phyloP scores from a whole-genome alignment of 2,329 filamentous ascomycete species.

The Nigrograna mackinnonii region DNA sequence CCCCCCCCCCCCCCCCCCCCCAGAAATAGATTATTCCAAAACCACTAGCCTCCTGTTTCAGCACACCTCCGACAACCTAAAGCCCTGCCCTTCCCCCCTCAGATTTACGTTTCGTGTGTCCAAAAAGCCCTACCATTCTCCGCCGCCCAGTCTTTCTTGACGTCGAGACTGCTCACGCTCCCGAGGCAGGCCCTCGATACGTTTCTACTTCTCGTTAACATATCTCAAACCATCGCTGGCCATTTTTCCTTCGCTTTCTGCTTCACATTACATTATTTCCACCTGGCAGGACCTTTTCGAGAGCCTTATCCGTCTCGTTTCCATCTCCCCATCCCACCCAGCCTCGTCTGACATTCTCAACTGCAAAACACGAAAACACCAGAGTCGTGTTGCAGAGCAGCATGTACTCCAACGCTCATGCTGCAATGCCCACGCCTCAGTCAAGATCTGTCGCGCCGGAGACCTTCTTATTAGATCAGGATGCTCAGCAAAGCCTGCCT shows the following conservation, averaged over 20 bases:
- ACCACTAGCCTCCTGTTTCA: slow-evolving; percentile 45
- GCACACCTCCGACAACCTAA: slow-evolving; percentile 43
- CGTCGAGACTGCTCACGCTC: slow-evolving; percentile 36
- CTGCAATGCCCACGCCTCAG: slow-evolving; percentile 86
- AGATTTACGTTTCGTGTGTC: slow-evolving; percentile 42
- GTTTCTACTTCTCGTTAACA: slow-evolving; percentile 39
- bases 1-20: slow-evolving; percentile 25
- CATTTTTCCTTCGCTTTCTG: slow-evolving; percentile 39
- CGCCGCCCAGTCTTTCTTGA: slow-evolving; percentile 34
- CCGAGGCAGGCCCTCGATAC: slow-evolving; percentile 43
- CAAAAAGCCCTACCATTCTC: slow-evolving; percentile 33
- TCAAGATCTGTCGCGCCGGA: slow-evolving; percentile 74
- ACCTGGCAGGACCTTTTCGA: slow-evolving; percentile 41
- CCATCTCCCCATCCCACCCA: slow-evolving; percentile 15
- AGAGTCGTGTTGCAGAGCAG: slow-evolving; percentile 41
- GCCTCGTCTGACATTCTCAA: slow-evolving; percentile 30
- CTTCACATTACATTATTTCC: slow-evolving; percentile 40
- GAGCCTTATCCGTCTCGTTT: slow-evolving; percentile 33
- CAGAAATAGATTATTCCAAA: slow-evolving; percentile 41
- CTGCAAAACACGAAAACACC: slow-evolving; percentile 28
- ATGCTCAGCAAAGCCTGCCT: slow-evolving; percentile 94
- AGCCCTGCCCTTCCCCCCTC: slow-evolving; percentile 41
- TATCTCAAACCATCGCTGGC: slow-evolving; percentile 39
- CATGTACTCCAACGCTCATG: slow-evolving; percentile 57
- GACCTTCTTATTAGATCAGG: slow-evolving; percentile 97